A percentile compares a stretch with the other conserved stretches of the same genome.
phyloP scores from a whole-genome alignment of 306 rosid species.

The Dalbergia oliveri region DNA sequence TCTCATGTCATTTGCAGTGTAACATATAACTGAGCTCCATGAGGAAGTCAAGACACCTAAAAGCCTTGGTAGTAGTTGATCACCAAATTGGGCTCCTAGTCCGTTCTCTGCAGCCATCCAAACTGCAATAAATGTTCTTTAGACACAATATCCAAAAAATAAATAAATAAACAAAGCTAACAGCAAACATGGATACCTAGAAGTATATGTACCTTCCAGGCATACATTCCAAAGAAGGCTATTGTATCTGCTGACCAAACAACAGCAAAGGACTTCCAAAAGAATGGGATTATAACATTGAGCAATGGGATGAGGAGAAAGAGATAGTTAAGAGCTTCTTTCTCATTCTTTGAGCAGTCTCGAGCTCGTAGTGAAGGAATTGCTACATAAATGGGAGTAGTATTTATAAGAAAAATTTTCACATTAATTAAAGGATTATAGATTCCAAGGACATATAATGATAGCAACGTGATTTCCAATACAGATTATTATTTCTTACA shows the following conservation, averaged over 20 bases:
- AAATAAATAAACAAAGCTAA: conserved; percentile 1
- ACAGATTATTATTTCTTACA: conserved; percentile 12
- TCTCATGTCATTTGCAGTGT: conserved; percentile 24
- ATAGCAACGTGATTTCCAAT: conserved; percentile 15
- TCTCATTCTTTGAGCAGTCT: conserved; percentile 97
- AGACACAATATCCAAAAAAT: conserved; percentile 22
- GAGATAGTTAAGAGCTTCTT: conserved; percentile 97
- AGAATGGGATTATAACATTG: conserved; percentile 89
- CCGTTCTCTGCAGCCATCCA: conserved; percentile 78
- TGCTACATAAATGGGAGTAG: conserved; percentile 60
- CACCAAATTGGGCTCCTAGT: conserved; percentile 50
- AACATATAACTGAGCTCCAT: conserved; percentile 19
- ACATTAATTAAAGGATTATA: conserved; percentile 25
- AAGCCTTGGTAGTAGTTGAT: conserved; percentile 27
- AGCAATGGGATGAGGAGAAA: conserved; percentile 88
- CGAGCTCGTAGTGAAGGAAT: conserved; percentile 96
- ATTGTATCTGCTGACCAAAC: conserved; percentile 93
- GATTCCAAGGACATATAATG: conserved; percentile 2
- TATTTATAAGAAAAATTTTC: conserved; percentile 6
- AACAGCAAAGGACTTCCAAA: conserved; percentile 92
- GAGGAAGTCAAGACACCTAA: conserved; percentile 15
- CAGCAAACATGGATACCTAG: background rate
- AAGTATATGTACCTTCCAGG: conserved; percentile 79
- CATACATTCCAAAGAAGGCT: conserved; percentile 92
- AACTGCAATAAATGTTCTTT: conserved; percentile 57